Evolutionary conservation across 495 filamentous ascomycete species (phyloP), one percentile per base, ranked within the genome.

Genomic region (Penicillium atrosanguineum): DNA sequence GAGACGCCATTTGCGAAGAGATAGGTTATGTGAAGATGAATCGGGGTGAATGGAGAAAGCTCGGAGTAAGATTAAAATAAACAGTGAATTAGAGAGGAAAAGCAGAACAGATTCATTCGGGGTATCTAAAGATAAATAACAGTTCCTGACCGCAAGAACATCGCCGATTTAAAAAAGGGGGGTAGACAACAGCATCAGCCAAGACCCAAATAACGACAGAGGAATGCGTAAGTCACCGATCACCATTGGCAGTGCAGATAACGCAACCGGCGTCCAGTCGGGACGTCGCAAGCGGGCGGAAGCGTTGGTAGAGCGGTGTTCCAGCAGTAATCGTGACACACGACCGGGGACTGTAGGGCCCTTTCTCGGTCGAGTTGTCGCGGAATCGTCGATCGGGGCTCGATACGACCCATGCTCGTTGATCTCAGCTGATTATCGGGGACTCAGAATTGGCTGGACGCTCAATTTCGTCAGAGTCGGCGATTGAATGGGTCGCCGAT

Each of bases 1-100:
- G 63, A 25, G 73, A 56, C 34, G 67, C 44, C 70, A 75, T 75
- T 55, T 50, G 36, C 19, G 43, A n/a, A 16, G 39, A 16, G 25
- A 36, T 29, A 37, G 38, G 20, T 20, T 47, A 18, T 40, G 39
- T 19, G 11, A 41, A 40, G 18, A 46, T 41, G 56, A 46, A 45
- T 28, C 44, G 38, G 43, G 44, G 44, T 31, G 34, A 36, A 28
- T 26, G 16, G 37, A 40, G 43, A 47, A 58, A 48, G 20, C 39
- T 4, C 44, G 19, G 15, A 19, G 12, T 16, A 42, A 26, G n/a
- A 26, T 15, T 2, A 34, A 48, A 40, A 1, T 45, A 34, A 46
- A 46, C 16, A 26, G 15, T 40, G 41, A 31, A n/a, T 46, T 44
- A 39, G 39, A 25, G 45, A n/a, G 28, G 29, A 34, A 52, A 48